Evolutionary conservation across 116 monocot species (phyloP).

Genomic region (Cymodocea nodosa): DNA sequence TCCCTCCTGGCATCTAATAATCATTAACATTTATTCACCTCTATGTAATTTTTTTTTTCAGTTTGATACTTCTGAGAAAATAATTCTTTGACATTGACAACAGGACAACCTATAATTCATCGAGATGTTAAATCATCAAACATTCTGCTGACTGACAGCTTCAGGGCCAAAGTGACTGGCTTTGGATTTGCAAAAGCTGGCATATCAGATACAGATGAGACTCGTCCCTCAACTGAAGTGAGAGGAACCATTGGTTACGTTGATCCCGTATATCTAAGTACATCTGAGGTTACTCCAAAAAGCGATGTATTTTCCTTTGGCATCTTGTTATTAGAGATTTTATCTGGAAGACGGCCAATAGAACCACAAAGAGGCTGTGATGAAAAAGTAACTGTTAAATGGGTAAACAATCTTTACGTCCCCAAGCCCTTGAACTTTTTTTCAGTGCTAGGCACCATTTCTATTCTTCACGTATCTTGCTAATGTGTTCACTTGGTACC

Average conservation of each 20-base stretch:
- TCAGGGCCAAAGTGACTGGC: constrained; percentile 81
- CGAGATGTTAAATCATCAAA: constrained; percentile 95
- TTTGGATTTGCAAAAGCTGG: constrained; percentile 86
- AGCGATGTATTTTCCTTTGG: constrained; percentile 97
- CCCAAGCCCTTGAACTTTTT: too few species aligned
- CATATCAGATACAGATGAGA: constrained; percentile 55
- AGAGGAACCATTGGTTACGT: constrained; percentile 77
- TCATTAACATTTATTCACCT: too few species aligned
- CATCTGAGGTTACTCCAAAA: constrained; percentile 74
- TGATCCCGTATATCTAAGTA: constrained; percentile 79
- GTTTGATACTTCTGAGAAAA: background rate
- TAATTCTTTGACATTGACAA: background rate
- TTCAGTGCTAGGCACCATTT: too few species aligned
- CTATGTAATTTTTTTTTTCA: too few species aligned
- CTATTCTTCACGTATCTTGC: background rate
- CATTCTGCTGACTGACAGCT: constrained; percentile 63
- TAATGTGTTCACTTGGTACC: background rate
- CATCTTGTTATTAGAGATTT: constrained; percentile 79
- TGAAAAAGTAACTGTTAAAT: constrained; percentile 73
- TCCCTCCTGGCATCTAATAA: too few species aligned
- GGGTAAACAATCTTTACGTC: constrained; percentile 34
- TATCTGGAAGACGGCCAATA: constrained; percentile 75
- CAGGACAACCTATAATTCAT: constrained; percentile 88
- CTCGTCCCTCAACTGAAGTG: constrained; percentile 69
- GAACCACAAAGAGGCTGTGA: constrained; percentile 45